Conservation (phyloP, 2,329 filamentous ascomycete species). For the Claviceps pazoutovae region DNA sequence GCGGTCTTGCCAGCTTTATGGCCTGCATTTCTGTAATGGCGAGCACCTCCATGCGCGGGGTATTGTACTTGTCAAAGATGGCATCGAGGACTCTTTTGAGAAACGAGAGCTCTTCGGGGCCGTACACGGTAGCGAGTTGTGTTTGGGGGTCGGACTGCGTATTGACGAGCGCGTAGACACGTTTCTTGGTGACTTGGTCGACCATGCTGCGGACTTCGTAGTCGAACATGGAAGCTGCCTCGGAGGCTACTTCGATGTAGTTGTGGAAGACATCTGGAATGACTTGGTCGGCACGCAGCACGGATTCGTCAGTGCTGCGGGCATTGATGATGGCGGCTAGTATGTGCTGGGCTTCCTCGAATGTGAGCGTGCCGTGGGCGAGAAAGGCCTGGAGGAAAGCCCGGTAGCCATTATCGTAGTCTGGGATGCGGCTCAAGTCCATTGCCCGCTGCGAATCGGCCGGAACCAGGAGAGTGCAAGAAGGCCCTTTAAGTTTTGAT, state of each 20-base stretch:
- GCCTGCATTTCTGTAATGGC: constrained; percentile 71
- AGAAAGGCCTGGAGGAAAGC: constrained; percentile 87
- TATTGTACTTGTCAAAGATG: constrained; percentile 88
- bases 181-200: constrained; percentile 52
- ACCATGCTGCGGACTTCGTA: constrained; percentile 67
- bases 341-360: constrained; percentile 56
- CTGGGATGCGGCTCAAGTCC: constrained; percentile 17
- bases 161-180: constrained; percentile 78
- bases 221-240: constrained; percentile 65
- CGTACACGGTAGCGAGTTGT: constrained; percentile 71
- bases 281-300: constrained; percentile 46
- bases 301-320: constrained; percentile 22
- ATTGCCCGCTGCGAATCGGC: constrained; percentile 4
- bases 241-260: constrained; percentile 57
- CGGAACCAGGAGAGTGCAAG: background rate
- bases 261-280: constrained; percentile 52
- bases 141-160: constrained; percentile 72
- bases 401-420: constrained; percentile 53
- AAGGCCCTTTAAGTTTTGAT: background rate
- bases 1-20: constrained; percentile 46
- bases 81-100: constrained; percentile 76
- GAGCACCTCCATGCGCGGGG: constrained; percentile 64
- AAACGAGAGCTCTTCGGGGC: constrained; percentile 75
- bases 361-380: constrained; percentile 62
- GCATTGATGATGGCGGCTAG: constrained; percentile 63